A percentile compares a stretch with the other conserved stretches of the same genome.
These are phyloP conservation scores for Alternaria gaisen DNA, from an alignment of 2,329 filamentous ascomycete genomes.

Conservation along the genomic window DNA sequence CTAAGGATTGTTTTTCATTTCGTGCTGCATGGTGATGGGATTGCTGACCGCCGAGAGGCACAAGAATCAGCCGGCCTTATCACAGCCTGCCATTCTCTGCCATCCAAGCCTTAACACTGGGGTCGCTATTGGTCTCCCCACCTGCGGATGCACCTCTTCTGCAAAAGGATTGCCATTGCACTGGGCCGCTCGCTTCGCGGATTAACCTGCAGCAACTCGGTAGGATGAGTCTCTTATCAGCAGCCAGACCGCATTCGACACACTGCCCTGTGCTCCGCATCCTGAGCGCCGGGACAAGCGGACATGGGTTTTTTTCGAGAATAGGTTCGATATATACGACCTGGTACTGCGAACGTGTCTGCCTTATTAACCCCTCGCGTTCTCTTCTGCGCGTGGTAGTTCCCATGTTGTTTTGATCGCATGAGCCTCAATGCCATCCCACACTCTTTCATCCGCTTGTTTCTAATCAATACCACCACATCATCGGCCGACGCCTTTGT, in stretches of 20 bases:
- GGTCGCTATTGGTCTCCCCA: slow-evolving; percentile 24
- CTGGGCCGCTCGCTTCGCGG: slow-evolving; percentile 38
- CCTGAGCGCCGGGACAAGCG: slow-evolving; percentile 36
- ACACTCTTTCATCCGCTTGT: slow-evolving; percentile 24
- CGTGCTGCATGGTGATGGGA: slow-evolving; percentile 24
- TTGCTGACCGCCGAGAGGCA: slow-evolving; percentile 39
- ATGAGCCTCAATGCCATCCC: slow-evolving; percentile 12
- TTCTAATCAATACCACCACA: slow-evolving; percentile 3
- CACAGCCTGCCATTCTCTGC: slow-evolving; percentile 22
- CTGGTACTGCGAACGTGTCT: slow-evolving; percentile 29
- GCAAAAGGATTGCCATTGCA: slow-evolving; percentile 22
- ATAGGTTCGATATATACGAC: slow-evolving; percentile 40
- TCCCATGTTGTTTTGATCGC: slow-evolving; percentile 4
- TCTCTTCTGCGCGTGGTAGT: slow-evolving; percentile 14
- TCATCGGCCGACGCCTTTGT: slow-evolving; percentile 3
- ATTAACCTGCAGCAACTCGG: slow-evolving; percentile 27
- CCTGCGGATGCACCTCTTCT: slow-evolving; percentile 23
- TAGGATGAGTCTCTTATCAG: slow-evolving; percentile 45
- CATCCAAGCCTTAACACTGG: slow-evolving; percentile 12
- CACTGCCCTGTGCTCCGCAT: slow-evolving; percentile 38
- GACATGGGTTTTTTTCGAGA: slow-evolving; percentile 35
- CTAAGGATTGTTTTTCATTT: slow-evolving; percentile 19
- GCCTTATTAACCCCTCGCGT: slow-evolving; percentile 20
- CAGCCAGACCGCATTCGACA: slow-evolving; percentile 32
- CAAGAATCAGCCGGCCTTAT: slow-evolving; percentile 35